phyloP scores from a whole-genome alignment of 331 rosid species.

The Rosa hybrid region DNA sequence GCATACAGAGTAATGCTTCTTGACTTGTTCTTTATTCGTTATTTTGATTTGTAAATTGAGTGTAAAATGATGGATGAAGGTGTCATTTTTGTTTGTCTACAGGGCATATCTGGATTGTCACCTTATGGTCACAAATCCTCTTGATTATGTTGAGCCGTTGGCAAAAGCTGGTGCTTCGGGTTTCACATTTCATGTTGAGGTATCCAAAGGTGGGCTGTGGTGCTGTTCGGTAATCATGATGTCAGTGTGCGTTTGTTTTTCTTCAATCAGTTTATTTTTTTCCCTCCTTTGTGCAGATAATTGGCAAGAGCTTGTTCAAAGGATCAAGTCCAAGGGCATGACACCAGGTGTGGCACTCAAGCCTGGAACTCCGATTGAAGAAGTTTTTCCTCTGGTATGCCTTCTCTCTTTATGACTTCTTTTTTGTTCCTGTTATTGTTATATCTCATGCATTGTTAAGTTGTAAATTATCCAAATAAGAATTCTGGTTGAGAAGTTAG shows the following conservation, averaged over 20 bases:
- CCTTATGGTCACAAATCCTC: conserved; percentile 82
- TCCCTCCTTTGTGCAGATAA: conserved; percentile 49
- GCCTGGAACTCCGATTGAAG: conserved; percentile 84
- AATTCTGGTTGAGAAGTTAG: conserved; percentile 1
- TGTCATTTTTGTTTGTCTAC: conserved; percentile 13
- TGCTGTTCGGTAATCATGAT: background rate
- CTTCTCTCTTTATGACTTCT: background rate
- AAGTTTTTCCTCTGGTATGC: conserved; percentile 83
- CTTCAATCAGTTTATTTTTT: background rate
- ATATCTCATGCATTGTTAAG: conserved; percentile 8
- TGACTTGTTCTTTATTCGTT: background rate
- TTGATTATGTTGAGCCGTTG: conserved; percentile 79
- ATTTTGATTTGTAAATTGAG: background rate
- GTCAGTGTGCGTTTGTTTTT: background rate
- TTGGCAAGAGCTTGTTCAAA: conserved; percentile 81
- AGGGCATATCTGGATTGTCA: conserved; percentile 96
- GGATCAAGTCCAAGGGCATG: conserved; percentile 76
- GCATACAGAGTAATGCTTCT: conserved; percentile 68
- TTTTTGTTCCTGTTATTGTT: background rate
- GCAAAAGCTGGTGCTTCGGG: conserved; percentile 97
- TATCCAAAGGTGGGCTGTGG: conserved; percentile 62
- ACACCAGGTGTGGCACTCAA: conserved; percentile 86
- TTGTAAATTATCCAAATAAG: conserved; percentile 1
- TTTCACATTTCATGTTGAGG: conserved; percentile 89
- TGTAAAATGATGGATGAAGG: conserved; percentile 18